Percentiles rank a stretch among this genome's conserved stretches.
phyloP scores from a whole-genome alignment of 345 rosid genomes.

The Camelina neglecta region DNA sequence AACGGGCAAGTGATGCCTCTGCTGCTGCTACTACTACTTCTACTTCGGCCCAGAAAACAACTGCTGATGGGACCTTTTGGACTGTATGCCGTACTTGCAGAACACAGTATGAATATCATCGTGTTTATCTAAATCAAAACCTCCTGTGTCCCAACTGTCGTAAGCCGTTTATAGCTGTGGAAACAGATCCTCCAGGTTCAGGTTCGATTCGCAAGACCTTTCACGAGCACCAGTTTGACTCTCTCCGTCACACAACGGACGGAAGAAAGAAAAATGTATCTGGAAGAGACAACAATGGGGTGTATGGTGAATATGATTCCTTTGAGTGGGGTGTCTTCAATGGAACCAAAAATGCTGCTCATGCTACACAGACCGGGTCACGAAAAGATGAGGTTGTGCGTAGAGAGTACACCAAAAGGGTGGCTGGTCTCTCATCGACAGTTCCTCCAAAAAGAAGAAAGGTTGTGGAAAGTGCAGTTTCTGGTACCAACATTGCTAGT shows the following conservation, averaged over 20 bases:
- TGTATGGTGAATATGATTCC: slow-evolving; percentile 42
- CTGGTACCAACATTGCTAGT: slow-evolving; percentile 38
- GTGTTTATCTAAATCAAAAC: slow-evolving; percentile 69
- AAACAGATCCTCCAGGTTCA: slow-evolving; percentile 68
- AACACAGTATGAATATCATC: slow-evolving; percentile 66
- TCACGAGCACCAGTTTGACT: slow-evolving; percentile 52
- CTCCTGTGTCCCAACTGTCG: slow-evolving; percentile 69
- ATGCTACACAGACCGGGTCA: slow-evolving; percentile 58
- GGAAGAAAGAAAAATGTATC: slow-evolving; percentile 38
- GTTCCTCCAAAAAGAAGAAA: slow-evolving; percentile 55
- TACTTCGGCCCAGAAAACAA: slow-evolving; percentile 42
- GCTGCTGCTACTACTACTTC: slow-evolving; percentile 29
- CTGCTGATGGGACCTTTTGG: slow-evolving; percentile 64
- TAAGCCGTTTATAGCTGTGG: slow-evolving; percentile 68
- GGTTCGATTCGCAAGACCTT: slow-evolving; percentile 55
- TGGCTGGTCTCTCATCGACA: slow-evolving; percentile 26
- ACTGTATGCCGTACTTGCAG: slow-evolving; percentile 70
- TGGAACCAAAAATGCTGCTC: slow-evolving; percentile 50
- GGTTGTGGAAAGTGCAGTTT: slow-evolving; percentile 49
- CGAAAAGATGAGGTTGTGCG: slow-evolving; percentile 59
- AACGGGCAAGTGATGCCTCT: slow-evolving; percentile 43
- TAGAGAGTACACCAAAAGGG: slow-evolving; percentile 60
- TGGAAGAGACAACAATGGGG: slow-evolving; percentile 39
- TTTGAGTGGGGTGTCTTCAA: slow-evolving; percentile 48
- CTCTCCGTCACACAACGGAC: slow-evolving; percentile 48